A percentile compares a stretch with the other conserved stretches of the same genome.
Evolutionary conservation across 2,329 filamentous ascomycete genomes (phyloP).

Genomic region (Tolypocladium sp.): DNA sequence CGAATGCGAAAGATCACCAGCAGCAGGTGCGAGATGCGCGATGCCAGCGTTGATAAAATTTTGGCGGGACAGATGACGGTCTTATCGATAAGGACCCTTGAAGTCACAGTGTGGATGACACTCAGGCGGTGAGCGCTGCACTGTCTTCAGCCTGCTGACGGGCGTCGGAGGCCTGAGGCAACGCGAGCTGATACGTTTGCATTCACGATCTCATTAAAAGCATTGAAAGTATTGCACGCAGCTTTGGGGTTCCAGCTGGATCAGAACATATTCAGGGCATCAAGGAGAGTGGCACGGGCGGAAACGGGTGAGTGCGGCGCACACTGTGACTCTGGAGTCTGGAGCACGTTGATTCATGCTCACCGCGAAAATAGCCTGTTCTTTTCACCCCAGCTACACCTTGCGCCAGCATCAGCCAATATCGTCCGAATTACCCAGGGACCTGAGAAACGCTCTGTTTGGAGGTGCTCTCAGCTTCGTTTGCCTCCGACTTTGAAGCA

Average conservation of each 20-base stretch:
- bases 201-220: background rate
- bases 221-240: background rate
- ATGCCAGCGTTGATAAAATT: conserved; percentile 9
- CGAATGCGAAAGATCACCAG: background rate
- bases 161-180: background rate
- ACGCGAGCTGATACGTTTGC: background rate
- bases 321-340: background rate
- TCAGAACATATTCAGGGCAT: background rate
- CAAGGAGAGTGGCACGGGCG: background rate
- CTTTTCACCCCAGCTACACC: background rate
- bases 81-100: conserved; percentile 22
- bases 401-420: background rate
- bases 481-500: background rate
- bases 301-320: background rate
- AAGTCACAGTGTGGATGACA: conserved; percentile 2
- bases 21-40: background rate
- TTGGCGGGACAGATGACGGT: conserved; percentile 13
- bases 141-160: background rate
- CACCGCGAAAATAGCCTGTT: background rate
- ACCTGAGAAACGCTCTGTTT: background rate
- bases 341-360: background rate
- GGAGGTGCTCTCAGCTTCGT: background rate
- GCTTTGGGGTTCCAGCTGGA: background rate
- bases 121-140: background rate
- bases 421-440: background rate